These are phyloP conservation scores for Uncinocarpus reesii DNA, from an alignment of 2,329 filamentous ascomycete species.

Conservation along the genomic window DNA sequence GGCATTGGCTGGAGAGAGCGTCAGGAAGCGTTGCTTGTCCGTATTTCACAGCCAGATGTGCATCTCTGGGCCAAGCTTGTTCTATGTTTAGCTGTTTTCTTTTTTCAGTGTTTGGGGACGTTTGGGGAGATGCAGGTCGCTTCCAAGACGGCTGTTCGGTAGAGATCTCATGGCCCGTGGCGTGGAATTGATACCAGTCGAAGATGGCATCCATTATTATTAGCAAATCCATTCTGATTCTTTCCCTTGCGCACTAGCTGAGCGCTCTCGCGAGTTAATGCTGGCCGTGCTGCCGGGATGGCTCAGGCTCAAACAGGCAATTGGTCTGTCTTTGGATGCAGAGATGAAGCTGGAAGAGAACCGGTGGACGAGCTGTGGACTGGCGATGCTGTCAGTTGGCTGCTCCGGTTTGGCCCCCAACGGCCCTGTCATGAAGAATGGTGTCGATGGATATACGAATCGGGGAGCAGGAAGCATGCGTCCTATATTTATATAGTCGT, in stretches of 20 bases:
- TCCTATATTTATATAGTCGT: too few relatives aligned
- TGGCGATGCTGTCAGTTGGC: not conserved
- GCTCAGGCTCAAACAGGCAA: conserved; percentile 2
- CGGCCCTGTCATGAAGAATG: too few relatives aligned
- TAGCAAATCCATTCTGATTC: too few relatives aligned
- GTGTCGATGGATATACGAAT: too few relatives aligned
- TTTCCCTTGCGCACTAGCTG: too few relatives aligned
- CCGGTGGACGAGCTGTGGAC: not conserved
- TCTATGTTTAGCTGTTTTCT: conserved; percentile 5
- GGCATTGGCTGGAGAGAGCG: conserved; percentile 1
- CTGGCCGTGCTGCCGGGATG: not conserved
- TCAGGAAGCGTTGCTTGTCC: not conserved
- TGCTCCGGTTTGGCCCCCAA: too few relatives aligned
- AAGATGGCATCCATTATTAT: too few relatives aligned
- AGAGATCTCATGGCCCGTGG: too few relatives aligned
- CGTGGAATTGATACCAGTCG: too few relatives aligned
- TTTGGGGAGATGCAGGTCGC: not conserved
- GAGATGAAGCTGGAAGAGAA: not conserved
- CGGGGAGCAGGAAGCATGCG: too few relatives aligned
- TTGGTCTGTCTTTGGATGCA: conserved; percentile 7
- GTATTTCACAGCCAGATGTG: conserved; percentile 4
- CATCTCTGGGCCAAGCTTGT: not conserved
- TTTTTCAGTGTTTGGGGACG: not conserved
- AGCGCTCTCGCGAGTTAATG: not conserved
- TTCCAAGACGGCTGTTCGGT: too few relatives aligned